Base-by-base conservation (phyloP, 2,329 filamentous ascomycete species). In the Lecanicillium sp. region DNA sequence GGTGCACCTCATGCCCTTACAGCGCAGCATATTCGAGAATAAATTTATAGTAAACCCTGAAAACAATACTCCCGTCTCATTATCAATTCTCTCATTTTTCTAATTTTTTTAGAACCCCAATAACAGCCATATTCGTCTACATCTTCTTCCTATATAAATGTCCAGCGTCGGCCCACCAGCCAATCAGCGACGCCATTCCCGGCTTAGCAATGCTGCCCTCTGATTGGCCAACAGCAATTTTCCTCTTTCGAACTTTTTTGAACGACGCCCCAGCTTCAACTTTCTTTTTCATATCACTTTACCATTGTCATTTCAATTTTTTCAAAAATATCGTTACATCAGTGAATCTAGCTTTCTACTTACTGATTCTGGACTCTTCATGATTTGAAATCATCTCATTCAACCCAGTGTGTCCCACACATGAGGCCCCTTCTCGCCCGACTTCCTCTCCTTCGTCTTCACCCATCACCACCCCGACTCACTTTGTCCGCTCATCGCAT, bases 191-290 rank as follows among this genome's bases (percentile, higher is more conserved):
- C 6, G 21, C 14, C 43, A 15, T 12, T 9, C 32, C 33, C 17
- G 11, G 43, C 43, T 45, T 38, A 45, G 33, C 43, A 45, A 29
- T 19, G 30, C 21, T 20, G 5, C n/a, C n/a, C 26, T 38, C 24
- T 45, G 43, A 45, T 45, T 45, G 43, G 43, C 33, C 43, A 19
- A 7, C 17, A 30, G 24, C 33, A 30, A 38, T 9, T 45, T 38
- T 45, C 42, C 21, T 36, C 32, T 19, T n/a, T 44, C n/a, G 36
- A 44, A 30, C 36, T 44, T 44, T 44, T 27, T n/a, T n/a, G n/a
- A n/a, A n/a, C n/a, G 21, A 36, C 20, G 12, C 42, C 23, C n/a
- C 30, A 36, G 21, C 33, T 46, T 26, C 11, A 33, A 39, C 43
- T 37, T 45, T 37, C 5, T 24, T 45, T 30, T 6, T 29, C 17